These are phyloP conservation scores for Metschnikowia sp. DNA, from an alignment of 805 yeast species.

Conservation along the genomic window DNA sequence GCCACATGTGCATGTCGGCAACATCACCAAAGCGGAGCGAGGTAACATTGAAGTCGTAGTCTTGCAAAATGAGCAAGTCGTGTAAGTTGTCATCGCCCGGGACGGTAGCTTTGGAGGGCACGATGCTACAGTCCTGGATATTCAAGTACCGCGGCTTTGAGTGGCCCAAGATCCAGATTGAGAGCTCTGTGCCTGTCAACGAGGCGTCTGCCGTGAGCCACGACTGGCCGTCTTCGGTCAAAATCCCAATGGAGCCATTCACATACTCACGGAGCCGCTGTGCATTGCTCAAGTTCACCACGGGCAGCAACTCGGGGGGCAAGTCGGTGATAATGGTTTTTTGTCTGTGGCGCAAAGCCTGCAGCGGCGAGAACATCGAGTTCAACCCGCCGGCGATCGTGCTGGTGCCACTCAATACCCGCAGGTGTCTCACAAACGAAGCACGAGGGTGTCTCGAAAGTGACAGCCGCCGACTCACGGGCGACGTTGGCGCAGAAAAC, in stretches of 20 bases:
- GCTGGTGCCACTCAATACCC: slow-evolving; percentile 15
- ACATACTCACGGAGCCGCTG: slow-evolving; percentile 66
- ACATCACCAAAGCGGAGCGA: slow-evolving; percentile 22
- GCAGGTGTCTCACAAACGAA: slow-evolving; percentile 17
- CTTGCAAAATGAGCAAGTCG: slow-evolving; percentile 28
- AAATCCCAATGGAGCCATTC: slow-evolving; percentile 45
- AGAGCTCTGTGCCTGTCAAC: slow-evolving; percentile 53
- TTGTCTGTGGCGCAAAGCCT: slow-evolving; percentile 15
- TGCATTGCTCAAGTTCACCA: slow-evolving; percentile 64
- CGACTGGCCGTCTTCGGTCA: slow-evolving; percentile 20
- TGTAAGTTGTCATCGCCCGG: slow-evolving; percentile 10
- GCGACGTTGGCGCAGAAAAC: slow-evolving; percentile 12
- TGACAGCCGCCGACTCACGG: slow-evolving; percentile 12
- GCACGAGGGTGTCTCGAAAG: slow-evolving; percentile 15
- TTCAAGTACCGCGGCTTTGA: slow-evolving; percentile 52
- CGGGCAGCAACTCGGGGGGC: slow-evolving; percentile 69
- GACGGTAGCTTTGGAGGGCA: slow-evolving; percentile 13
- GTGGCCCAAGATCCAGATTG: slow-evolving; percentile 43
- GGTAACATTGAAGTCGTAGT: slow-evolving; percentile 25
- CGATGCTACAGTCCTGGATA: slow-evolving; percentile 40
- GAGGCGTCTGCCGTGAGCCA: slow-evolving; percentile 38
- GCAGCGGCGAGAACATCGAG: slow-evolving; percentile 16
- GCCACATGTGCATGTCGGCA: slow-evolving; percentile 33
- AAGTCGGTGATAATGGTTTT: slow-evolving; percentile 23
- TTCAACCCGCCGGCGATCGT: slow-evolving; percentile 12